Evolutionary conservation across 441 rosid genomes (phyloP), one percentile per base, ranked within the genome.

Genomic region (Gossypium trilobum): DNA sequence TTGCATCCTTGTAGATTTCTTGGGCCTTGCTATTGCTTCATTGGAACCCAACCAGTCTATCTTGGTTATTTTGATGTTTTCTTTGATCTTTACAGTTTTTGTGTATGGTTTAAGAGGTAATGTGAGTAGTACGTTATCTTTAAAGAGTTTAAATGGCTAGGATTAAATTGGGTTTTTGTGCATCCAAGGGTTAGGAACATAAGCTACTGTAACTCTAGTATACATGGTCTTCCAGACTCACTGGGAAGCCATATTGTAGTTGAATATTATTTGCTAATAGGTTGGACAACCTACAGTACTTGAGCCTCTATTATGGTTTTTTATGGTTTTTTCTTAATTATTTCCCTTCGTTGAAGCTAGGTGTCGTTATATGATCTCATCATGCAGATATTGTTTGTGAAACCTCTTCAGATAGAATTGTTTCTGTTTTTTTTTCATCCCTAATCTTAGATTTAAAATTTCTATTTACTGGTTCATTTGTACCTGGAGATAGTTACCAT

Each of bases 71-170:
- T 36, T 61, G 3, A 42, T 70, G 16, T 74, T 19, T 66, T 25
- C 71, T 44, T 66, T 44, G 6, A 4, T 67, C n/a, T 67, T 50
- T 50, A 3, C 57, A 25, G 39, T 67, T 14, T 67, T 22, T 20
- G 0, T 50, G 16, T 50, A 14, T 50, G 14, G 4, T 67, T 62
- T 27, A 25, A 14, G 25, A 25, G 23, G 2, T 67, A n/a, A 50
- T 67, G 44, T 50, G 71, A 67, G 58, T 67, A 27, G 9, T 5
- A 48, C 51, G 71, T 25, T 19, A 48, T 67, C 42, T 48, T 67
- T 48, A 23, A 66, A 66, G n/a, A n/a, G 39, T 14, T 48, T 46
- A 51, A 66, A 13, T 46, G 19, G 67, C 23, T 33, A 0, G 25
- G 25, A 14, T 29, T 61, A 2, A 9, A 31, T 31, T 42, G 13